Base-by-base conservation (phyloP, 2,329 filamentous ascomycete genomes). In the Sarocladium kiliense region DNA sequence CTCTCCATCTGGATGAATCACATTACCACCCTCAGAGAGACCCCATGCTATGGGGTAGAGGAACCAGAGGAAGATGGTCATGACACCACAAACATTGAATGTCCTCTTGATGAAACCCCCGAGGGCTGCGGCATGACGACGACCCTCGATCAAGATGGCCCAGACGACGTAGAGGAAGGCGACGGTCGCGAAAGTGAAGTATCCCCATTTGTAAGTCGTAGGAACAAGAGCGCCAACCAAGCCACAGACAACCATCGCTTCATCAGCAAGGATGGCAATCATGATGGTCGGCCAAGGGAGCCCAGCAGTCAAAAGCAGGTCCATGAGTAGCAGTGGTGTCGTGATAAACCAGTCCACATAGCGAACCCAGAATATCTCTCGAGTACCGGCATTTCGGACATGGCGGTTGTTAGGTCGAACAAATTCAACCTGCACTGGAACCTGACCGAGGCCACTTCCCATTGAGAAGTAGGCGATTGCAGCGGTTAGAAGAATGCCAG, bases 241-340 rank as follows among this genome's bases (percentile, higher is more conserved):
- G 59, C 79, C 80, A 26, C 68, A 68, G 0, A 66, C 59, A 9
- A 65, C 60, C 75, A 79, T 81, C 59, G 71, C 68, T 75, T 76
- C 78, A 14, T 74, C 64, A 12, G 79, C 66, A 55, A 71, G 64
- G 45, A 81, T 66, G 47, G 78, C 73, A 63, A 71, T 78, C 39
- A 76, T 47, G 44, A 81, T 78, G 14, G 76, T 80, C 14, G 79
- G 73, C 78, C 78, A 81, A 0, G 78, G 72, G 45, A 80, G 66
- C 34, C 77, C 77, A 3, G 67, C 82, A 0, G 84, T 86, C 19
- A 89, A 72, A 41, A 88, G 73, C 2, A 89, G 66, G 57, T 86
- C 81, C 53, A 82, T 66, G 1, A 88, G 75, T 6, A 89, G 71
- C 1, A 88, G 71, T 32, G 85, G 84, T 2, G 83, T 87, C 1